A percentile compares a stretch with the other conserved stretches of the same genome.
These are phyloP conservation scores for Thalassiosira hispida DNA, from an alignment of 352 stramenopile genomes.

Conservation along the genomic window DNA sequence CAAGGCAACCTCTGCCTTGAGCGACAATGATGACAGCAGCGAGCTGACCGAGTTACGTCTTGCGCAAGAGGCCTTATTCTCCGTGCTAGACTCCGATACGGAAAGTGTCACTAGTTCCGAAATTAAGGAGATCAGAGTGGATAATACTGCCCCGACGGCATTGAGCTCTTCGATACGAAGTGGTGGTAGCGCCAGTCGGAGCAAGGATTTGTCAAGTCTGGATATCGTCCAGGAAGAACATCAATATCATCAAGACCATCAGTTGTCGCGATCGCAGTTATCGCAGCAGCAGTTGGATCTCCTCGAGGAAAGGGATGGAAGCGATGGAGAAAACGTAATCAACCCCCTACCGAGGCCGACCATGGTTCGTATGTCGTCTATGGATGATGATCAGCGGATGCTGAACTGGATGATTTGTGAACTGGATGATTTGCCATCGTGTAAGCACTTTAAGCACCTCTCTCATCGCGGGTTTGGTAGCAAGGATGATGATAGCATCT, in stretches of 20 bases:
- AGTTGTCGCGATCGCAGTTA: background rate
- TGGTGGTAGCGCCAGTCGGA: background rate
- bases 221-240: slow-evolving; percentile 35
- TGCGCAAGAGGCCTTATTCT: slow-evolving; percentile 44
- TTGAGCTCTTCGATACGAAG: background rate
- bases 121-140: slow-evolving; percentile 9
- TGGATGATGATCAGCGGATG: too few species aligned
- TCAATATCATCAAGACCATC: slow-evolving; percentile 2
- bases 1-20: slow-evolving; percentile 21
- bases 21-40: slow-evolving; percentile 20
- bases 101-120: slow-evolving; percentile 15
- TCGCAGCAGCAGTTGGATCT: too few species aligned
- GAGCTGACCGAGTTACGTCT: slow-evolving; percentile 41
- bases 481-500: slow-evolving; percentile 39
- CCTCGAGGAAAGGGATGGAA: background rate
- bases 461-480: background rate
- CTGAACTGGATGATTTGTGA: background rate
- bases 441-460: background rate
- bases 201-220: background rate
- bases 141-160: too few species aligned
- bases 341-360: background rate
- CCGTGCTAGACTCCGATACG: slow-evolving; percentile 23
- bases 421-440: slow-evolving; percentile 14
- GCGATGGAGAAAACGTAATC: background rate
- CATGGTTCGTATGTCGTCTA: too few species aligned